Conservation (phyloP, 148 eudicot species). For the Polygonum maritimum region DNA sequence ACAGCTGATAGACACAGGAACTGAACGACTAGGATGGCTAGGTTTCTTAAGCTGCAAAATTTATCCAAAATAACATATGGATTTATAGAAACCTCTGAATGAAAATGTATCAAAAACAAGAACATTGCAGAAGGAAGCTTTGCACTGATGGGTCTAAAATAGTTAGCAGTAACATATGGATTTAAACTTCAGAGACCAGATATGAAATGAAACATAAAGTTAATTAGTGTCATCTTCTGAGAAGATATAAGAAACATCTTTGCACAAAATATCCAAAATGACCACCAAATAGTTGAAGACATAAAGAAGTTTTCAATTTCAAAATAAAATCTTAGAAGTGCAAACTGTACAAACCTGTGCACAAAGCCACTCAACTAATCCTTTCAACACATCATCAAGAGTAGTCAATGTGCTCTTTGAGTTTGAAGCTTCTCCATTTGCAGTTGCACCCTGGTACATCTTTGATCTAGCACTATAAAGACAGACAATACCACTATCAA, state of each 20-base stretch:
- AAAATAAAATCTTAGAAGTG: not conserved
- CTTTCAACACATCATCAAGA: constrained; percentile 71
- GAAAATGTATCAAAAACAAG: constrained; percentile 1
- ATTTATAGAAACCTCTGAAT: too few species aligned
- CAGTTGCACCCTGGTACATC: constrained; percentile 29
- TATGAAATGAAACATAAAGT: not conserved
- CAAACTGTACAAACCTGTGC: constrained; percentile 49
- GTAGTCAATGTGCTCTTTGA: constrained; percentile 59
- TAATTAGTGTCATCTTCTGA: not conserved
- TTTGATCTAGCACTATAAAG: constrained; percentile 70
- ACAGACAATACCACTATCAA: constrained; percentile 5
- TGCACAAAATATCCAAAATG: not conserved
- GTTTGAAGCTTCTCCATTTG: constrained; percentile 56
- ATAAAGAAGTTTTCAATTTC: not conserved
- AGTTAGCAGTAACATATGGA: not conserved
- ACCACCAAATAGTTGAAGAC: too few species aligned
- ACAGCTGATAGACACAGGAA: constrained; percentile 67
- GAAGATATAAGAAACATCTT: not conserved
- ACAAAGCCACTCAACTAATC: constrained; percentile 87
- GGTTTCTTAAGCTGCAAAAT: constrained; percentile 78
- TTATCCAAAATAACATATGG: not conserved
- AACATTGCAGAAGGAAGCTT: not conserved
- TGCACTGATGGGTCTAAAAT: not conserved
- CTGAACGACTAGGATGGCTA: constrained; percentile 68
- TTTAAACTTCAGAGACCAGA: not conserved